Conservation (phyloP, 2,329 filamentous ascomycete genomes). For the Arthrobotrys sinensis region DNA sequence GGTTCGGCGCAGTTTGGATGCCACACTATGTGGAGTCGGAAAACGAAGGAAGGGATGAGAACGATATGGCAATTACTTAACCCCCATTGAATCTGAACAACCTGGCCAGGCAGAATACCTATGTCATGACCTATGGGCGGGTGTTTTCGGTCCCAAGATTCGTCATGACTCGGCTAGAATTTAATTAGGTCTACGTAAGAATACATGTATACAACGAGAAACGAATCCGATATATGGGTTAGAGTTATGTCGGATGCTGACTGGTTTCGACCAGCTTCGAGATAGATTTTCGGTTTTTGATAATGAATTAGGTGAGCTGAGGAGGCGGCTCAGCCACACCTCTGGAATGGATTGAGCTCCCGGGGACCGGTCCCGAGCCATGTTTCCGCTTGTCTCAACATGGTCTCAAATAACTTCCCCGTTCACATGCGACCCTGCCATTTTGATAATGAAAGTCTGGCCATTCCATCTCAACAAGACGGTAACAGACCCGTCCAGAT, state of each 20-base stretch:
- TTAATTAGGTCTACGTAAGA: conserved; percentile 29
- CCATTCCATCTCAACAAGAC: conserved; percentile 40
- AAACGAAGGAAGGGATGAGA: conserved; percentile 30
- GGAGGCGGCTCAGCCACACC: conserved; percentile 51
- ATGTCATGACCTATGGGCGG: conserved; percentile 16
- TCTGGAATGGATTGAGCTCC: conserved; percentile 44
- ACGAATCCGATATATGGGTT: conserved; percentile 25
- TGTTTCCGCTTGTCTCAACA: conserved; percentile 57
- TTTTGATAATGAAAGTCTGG: conserved; percentile 28
- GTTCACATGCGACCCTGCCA: conserved; percentile 52
- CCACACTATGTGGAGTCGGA: conserved; percentile 27
- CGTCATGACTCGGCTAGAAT: conserved; percentile 45
- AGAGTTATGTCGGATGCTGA: conserved; percentile 35
- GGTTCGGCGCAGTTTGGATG: conserved; percentile 20
- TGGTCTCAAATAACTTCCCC: conserved; percentile 34
- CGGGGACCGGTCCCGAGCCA: conserved; percentile 16
- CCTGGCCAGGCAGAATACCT: neutral
- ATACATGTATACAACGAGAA: neutral
- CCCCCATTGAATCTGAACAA: neutral
- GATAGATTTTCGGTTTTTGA: conserved; percentile 3
- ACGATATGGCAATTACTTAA: neutral
- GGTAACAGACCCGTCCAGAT: conserved; percentile 16
- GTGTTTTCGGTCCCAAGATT: conserved; percentile 32
- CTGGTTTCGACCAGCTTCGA: conserved; percentile 13
- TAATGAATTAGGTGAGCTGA: conserved; percentile 21